These are phyloP conservation scores for Bipolaris oryzae DNA, from an alignment of 2,329 filamentous ascomycete genomes.

Conservation along the genomic window DNA sequence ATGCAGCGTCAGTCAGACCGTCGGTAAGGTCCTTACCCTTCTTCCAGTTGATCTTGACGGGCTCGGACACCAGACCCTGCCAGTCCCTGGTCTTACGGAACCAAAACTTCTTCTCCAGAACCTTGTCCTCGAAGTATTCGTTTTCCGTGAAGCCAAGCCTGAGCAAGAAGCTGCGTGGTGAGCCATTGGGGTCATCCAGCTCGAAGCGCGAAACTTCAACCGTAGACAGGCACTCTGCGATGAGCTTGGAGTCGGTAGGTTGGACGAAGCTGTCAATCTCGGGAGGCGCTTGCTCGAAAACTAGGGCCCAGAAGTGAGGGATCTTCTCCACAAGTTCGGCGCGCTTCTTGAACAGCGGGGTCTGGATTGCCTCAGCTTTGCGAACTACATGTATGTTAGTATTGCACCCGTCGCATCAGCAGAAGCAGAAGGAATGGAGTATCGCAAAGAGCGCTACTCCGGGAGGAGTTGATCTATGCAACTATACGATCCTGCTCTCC, in stretches of 20 bases:
- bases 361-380: slow-evolving; percentile 70
- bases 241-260: slow-evolving; percentile 75
- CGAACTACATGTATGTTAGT: slow-evolving; percentile 62
- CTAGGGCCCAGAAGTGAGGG: slow-evolving; percentile 91
- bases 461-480: too few relatives aligned
- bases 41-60: slow-evolving; percentile 81
- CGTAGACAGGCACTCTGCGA: slow-evolving; percentile 70
- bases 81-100: slow-evolving; percentile 74
- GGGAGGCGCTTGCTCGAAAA: slow-evolving; percentile 82
- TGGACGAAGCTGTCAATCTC: slow-evolving; percentile 90
- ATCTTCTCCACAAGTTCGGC: slow-evolving; percentile 72
- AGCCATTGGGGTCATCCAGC: slow-evolving; percentile 69
- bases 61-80: slow-evolving; percentile 83
- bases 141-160: slow-evolving; percentile 81
- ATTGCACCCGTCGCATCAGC: background rate
- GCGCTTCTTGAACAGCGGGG: slow-evolving; percentile 78
- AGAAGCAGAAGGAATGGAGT: background rate
- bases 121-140: slow-evolving; percentile 77
- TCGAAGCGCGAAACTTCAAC: slow-evolving; percentile 82
- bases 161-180: slow-evolving; percentile 76
- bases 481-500: background rate
- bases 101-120: slow-evolving; percentile 91
- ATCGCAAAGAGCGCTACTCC: background rate
- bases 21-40: slow-evolving; percentile 79
- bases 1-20: slow-evolving; percentile 76